Base-by-base conservation (phyloP, 2,329 filamentous ascomycete genomes). In the Didymella exigua region DNA sequence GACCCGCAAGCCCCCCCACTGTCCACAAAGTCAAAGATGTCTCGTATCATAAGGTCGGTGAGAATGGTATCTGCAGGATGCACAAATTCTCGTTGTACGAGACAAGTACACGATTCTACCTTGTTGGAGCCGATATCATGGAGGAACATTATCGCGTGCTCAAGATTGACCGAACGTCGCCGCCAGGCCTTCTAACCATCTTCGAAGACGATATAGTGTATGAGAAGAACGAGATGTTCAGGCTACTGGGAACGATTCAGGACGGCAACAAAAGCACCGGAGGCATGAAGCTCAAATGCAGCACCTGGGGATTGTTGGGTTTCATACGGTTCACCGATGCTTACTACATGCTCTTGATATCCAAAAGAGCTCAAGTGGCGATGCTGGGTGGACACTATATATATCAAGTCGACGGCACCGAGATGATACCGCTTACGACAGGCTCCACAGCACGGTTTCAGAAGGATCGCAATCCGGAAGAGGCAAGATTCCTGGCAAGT, bases 21-120 rank as follows among this genome's bases (percentile, higher is more conserved):
- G 68, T 74, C 49, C 73, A 76, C 42, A 71, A 75, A 43, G 67
- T 67, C 51, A 77, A 72, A 48, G 69, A 66, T 23, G 69, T 74
- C n/a, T 68, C 67, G 10, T 77, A 76, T 46, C 70, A 74, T 33
- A 78, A 76, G 54, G 75, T 77, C 45, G 76, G 76, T 3, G 77
- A 78, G 45, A 74, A 73, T 34, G 76, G 76, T 3, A 70, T 78
- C 34, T 75, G 75, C 59, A 71, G 75, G 45, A 96, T 99, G 91
- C 92, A 97, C 79, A 96, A 95, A 69, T 98, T 96, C 76, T 95
- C 90, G n/a, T 79, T 99, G 19, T 98, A 99, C 76, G 95, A 99
- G 78, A 99, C 95, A 3, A 90, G 91, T 11, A 91, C 88, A 50
- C 86, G 91, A 47, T 99, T 95, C 75, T 99, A 97, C 74, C 89